Base-by-base conservation (phyloP, 306 rosid species). In the Carpinus viminea region DNA sequence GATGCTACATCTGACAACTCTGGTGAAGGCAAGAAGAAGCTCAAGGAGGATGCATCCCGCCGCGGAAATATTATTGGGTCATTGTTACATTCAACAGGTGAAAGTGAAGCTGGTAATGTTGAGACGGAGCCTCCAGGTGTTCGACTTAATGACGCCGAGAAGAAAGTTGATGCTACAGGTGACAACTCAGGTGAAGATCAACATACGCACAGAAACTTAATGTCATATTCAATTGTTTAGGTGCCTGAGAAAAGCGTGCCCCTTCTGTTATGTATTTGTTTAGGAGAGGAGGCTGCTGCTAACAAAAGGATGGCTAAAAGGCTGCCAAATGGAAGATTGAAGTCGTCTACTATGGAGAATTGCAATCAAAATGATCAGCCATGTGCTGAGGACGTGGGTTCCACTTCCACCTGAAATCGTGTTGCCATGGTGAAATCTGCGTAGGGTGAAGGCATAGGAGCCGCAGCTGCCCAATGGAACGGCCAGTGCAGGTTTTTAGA, bases 61-160 rank as follows among this genome's bases (percentile, higher is more conserved):
- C 90, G 92, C 1, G 85, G 88, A 2, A 82, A 83, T 41, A 66
- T 91, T 20, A 82, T 93, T 61, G 98, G 98, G 24, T 93, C 98
- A 0, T 72, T 89, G 76, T 65, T 89, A 70, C 90, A 86, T 21
- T 43, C 34, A 0, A 1, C 20, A 1, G 5, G 62, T n/a, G 61
- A 50, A 41, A 41, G 45, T 2, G 62, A 36, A 0, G 74, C 1
- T 12, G 55, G 73, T 4, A 80, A 81, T 61, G 82, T 64, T 68
- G 56, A 34, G 15, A 57, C 72, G 55, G 74, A 54, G 47, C 8
- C 79, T 74, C 78, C 83, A 69, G 16, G 68, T 83, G 74, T 78
- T 77, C 89, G 91, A 85, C 77, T 68, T 77, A 88, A 80, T 83
- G 84, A 86, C n/a, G 74, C 86, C 56, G 70, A 69, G 60, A 70